Evolutionary conservation across 2,329 filamentous ascomycete species (phyloP).

Genomic region (Alternaria sp.): DNA sequence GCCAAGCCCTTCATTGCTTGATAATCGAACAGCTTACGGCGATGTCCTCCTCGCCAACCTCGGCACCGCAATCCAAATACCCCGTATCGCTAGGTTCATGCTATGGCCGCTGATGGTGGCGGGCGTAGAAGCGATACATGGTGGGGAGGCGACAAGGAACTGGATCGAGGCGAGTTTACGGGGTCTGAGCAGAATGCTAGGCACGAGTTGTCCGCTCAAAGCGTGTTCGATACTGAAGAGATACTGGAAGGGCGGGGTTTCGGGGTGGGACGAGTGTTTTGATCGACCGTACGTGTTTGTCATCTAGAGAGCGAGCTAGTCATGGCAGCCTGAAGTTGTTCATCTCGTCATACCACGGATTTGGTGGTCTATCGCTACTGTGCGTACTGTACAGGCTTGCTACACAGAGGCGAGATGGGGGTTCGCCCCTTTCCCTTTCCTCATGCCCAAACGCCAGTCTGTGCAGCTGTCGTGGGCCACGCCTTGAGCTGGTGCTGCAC

Average conservation of each 20-base stretch:
- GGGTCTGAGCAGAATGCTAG: constrained; percentile 29
- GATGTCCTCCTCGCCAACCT: constrained; percentile 23
- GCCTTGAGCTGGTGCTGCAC: too few relatives aligned
- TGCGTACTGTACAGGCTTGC: constrained; percentile 22
- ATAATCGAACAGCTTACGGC: constrained; percentile 27
- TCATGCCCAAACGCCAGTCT: constrained; percentile 20
- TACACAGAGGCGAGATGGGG: constrained; percentile 24
- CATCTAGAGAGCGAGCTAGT: constrained; percentile 24
- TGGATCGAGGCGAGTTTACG: constrained; percentile 34
- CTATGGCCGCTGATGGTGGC: constrained; percentile 40
- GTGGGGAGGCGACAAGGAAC: constrained; percentile 23
- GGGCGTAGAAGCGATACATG: constrained; percentile 38
- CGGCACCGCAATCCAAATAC: constrained; percentile 13
- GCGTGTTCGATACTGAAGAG: constrained; percentile 31
- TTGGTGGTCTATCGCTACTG: background rate
- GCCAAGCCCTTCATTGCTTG: constrained; percentile 24
- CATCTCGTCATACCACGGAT: background rate
- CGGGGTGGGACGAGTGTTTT: constrained; percentile 45
- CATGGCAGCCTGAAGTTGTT: background rate
- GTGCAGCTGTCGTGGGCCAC: constrained; percentile 15
- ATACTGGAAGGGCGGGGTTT: constrained; percentile 36
- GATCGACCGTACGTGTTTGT: constrained; percentile 36
- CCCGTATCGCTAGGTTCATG: constrained; percentile 27
- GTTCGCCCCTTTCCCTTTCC: background rate
- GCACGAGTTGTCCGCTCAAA: constrained; percentile 36